A percentile compares a stretch with the other conserved stretches of the same genome.
Evolutionary conservation across 768 basidiomycete genomes (phyloP).

Genomic region (Cystoderma amianthinum): DNA sequence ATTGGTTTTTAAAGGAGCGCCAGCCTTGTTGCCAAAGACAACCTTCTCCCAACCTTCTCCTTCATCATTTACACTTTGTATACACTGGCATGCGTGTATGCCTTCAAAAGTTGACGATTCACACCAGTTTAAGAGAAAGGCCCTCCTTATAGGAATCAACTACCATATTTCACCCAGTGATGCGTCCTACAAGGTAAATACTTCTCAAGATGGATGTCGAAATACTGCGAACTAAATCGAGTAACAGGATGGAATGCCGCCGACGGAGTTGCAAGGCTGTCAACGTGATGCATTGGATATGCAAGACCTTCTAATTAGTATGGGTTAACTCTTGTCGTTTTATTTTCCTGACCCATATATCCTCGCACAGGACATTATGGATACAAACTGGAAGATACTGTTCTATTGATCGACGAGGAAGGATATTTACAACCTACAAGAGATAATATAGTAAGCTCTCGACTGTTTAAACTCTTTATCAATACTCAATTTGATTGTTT

Average conservation of each 20-base stretch:
- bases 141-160: neutral
- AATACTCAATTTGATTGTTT: neutral
- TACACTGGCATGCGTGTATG: neutral
- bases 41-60: neutral
- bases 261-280: neutral
- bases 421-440: constrained; percentile 15
- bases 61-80: neutral
- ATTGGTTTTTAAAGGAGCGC: neutral
- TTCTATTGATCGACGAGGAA: constrained; percentile 18
- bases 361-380: constrained; percentile 19
- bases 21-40: neutral
- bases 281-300: neutral
- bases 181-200: neutral
- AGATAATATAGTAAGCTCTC: constrained; percentile 26
- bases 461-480: neutral
- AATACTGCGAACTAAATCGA: neutral
- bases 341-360: neutral
- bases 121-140: neutral
- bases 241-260: neutral
- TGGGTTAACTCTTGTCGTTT: neutral
- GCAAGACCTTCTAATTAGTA: neutral
- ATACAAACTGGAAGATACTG: constrained; percentile 19
- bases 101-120: neutral
- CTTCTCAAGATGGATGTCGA: neutral
- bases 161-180: neutral